Evolutionary conservation across 352 stramenopile species (phyloP).

Genomic region (Pythium utonaiense): DNA sequence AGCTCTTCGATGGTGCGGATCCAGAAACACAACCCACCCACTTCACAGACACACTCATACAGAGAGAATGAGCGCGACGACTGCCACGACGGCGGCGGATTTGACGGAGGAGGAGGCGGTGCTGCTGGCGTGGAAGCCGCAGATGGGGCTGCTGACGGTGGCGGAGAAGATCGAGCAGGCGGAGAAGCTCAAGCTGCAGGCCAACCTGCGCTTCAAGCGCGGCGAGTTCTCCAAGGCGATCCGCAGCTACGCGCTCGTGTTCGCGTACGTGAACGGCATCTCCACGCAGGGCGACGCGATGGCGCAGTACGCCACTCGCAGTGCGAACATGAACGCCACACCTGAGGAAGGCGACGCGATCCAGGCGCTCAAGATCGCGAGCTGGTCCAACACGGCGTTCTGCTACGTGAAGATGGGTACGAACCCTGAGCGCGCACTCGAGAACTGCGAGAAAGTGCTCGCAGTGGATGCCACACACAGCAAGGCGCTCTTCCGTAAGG

Average conservation of each 20-base stretch:
- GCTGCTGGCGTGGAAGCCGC: conserved; percentile 61
- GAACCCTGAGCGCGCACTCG: conserved; percentile 46
- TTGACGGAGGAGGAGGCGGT: conserved; percentile 34
- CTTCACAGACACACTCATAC: too few species aligned
- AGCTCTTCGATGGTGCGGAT: background rate
- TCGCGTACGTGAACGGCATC: conserved; percentile 80
- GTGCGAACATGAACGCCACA: conserved; percentile 49
- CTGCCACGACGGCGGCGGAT: background rate
- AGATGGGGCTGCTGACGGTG: conserved; percentile 57
- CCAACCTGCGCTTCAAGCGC: conserved; percentile 63
- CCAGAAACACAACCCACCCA: background rate
- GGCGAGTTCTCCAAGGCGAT: conserved; percentile 61
- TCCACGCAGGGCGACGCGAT: conserved; percentile 75
- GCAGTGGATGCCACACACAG: conserved; percentile 54
- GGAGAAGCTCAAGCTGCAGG: conserved; percentile 76
- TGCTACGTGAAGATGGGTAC: conserved; percentile 70
- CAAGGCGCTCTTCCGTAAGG: conserved; percentile 82
- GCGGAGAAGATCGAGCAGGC: conserved; percentile 70
- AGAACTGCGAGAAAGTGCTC: conserved; percentile 74
- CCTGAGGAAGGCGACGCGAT: conserved; percentile 52
- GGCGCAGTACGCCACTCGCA: conserved; percentile 55
- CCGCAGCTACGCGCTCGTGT: conserved; percentile 66
- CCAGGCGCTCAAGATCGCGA: conserved; percentile 59
- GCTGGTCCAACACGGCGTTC: conserved; percentile 80
- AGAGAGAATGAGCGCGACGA: conserved; percentile 4